Evolutionary conservation across 208 protist species (phyloP).

Genomic region (Endotrypanum monterogeii): DNA sequence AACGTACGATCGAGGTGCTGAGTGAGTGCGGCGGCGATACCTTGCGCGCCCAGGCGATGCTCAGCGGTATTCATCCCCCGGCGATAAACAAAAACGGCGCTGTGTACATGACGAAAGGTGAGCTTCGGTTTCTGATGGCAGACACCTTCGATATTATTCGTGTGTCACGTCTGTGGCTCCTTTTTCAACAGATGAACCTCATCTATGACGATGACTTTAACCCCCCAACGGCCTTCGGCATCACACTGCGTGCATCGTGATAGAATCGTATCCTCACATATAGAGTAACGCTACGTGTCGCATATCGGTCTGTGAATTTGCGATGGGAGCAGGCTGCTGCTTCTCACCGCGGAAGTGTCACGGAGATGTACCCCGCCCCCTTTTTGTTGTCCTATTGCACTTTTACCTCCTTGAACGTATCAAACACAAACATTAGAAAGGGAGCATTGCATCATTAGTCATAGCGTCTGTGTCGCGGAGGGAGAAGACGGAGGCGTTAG

Average conservation of each 20-base stretch:
- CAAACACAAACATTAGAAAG: neutral
- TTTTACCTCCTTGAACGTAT: neutral
- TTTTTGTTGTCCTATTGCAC: no score
- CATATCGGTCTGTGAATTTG: neutral
- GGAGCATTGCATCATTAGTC: no score
- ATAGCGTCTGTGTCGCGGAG: neutral
- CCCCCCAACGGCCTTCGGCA: constrained; percentile 83
- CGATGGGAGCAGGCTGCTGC: neutral
- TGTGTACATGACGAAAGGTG: constrained; percentile 91
- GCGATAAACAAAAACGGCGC: constrained; percentile 80
- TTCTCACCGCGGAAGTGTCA: neutral
- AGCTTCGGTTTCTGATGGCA: constrained; percentile 79
- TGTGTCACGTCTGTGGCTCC: constrained; percentile 84
- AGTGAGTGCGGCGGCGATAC: constrained; percentile 73
- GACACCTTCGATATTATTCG: constrained; percentile 87
- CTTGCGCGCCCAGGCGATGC: constrained; percentile 55
- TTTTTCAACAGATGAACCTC: constrained; percentile 89
- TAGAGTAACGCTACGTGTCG: neutral
- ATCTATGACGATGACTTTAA: constrained; percentile 85
- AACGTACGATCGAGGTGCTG: constrained; percentile 54
- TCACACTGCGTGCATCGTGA: constrained; percentile 42
- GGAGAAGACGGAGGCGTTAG: no score
- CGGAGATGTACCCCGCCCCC: neutral
- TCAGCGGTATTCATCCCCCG: constrained; percentile 84
- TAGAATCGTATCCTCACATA: neutral